These are phyloP conservation scores for Microbotryum saponariae DNA, from an alignment of 1,284 basidiomycete species.

Conservation along the genomic window DNA sequence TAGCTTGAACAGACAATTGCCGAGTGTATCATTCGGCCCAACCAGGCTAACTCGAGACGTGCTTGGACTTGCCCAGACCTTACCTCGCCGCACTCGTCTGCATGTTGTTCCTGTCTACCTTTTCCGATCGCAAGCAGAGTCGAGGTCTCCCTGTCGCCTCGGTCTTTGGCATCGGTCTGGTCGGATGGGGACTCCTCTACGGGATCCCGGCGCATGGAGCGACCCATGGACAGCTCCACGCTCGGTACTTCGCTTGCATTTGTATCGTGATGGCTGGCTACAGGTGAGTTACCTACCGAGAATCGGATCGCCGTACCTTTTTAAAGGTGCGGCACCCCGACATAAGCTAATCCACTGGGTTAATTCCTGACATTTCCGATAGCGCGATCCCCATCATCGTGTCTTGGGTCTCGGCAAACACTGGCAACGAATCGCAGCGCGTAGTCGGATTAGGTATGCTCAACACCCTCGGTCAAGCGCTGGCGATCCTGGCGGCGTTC, in stretches of 20 bases:
- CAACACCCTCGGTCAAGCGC: constrained; percentile 45
- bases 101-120: constrained; percentile 55
- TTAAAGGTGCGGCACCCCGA: no score
- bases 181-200: constrained; percentile 44
- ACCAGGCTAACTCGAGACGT: no score
- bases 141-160: constrained; percentile 50
- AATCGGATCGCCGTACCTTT: no score
- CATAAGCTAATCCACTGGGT: no score
- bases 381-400: constrained; percentile 37
- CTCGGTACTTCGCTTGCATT: constrained; percentile 32
- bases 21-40: no score
- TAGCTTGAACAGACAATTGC: no score
- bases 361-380: constrained; percentile 11
- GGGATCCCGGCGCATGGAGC: constrained; percentile 35
- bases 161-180: constrained; percentile 42
- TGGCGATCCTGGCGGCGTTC: constrained; percentile 45
- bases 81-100: constrained; percentile 34
- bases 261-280: constrained; percentile 42
- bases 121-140: constrained; percentile 63
- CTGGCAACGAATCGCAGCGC: constrained; percentile 41
- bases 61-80: no score
- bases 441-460: constrained; percentile 46
- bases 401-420: constrained; percentile 41
- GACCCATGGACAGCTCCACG: no score
- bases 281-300: no score